phyloP scores from a whole-genome alignment of 2,329 filamentous ascomycete species.

The Phyllosticta citribraziliensis region DNA sequence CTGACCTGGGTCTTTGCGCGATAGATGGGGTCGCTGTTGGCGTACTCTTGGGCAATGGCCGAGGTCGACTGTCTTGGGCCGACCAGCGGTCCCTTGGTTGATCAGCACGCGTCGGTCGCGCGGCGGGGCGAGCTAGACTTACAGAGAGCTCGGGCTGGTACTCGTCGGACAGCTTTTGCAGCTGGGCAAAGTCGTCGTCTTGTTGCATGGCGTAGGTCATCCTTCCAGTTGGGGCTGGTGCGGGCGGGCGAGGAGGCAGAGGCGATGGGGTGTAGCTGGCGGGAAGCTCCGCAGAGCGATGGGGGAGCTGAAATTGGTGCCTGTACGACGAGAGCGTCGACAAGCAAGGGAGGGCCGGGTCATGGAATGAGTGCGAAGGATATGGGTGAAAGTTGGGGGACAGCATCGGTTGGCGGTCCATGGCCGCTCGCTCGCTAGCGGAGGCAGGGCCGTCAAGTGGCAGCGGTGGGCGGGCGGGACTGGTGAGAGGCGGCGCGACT shows the following conservation, averaged over 20 bases:
- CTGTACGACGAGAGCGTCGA: conserved; percentile 25
- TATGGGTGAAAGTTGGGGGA: conserved; percentile 11
- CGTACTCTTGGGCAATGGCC: conserved; percentile 75
- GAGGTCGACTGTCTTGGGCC: conserved; percentile 68
- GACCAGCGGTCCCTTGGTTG: conserved; percentile 65
- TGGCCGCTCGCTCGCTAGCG: conserved; percentile 6
- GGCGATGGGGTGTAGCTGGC: conserved; percentile 18
- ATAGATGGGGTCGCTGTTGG: conserved; percentile 75
- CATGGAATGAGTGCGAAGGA: conserved; percentile 12
- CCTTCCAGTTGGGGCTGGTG: conserved; percentile 14
- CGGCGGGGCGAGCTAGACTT: conserved; percentile 20
- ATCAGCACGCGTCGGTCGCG: conserved; percentile 11
- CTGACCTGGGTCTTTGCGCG: conserved; percentile 78
- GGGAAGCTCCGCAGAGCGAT: conserved; percentile 31
- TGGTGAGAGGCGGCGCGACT: too few species aligned
- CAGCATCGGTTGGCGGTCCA: conserved; percentile 12
- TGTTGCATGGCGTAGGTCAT: conserved; percentile 30
- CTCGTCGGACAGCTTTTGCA: conserved; percentile 52
- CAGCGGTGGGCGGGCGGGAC: neutral
- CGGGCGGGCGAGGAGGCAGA: conserved; percentile 8
- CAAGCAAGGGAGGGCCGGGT: conserved; percentile 14
- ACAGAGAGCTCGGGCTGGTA: conserved; percentile 51
- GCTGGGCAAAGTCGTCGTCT: conserved; percentile 49
- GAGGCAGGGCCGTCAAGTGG: conserved; percentile 1
- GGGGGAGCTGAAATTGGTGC: conserved; percentile 27